phyloP scores from a whole-genome alignment of 257 asterid species.

The Primulina huaijiensis region DNA sequence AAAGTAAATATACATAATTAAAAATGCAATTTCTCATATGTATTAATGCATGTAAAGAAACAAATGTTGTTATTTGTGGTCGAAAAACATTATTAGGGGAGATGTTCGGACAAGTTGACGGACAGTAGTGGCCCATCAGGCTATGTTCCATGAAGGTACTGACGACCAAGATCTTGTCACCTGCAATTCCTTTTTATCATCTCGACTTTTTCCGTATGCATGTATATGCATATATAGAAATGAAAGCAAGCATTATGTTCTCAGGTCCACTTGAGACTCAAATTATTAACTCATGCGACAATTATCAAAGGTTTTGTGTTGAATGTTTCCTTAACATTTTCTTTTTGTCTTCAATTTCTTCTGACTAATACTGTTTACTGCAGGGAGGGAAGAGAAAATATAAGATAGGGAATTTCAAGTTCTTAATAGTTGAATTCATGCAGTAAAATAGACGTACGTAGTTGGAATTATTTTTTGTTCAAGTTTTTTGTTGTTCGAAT shows the following conservation, averaged over 20 bases:
- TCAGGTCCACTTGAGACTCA: slow-evolving; percentile 24
- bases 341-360: slow-evolving; percentile 8
- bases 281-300: slow-evolving; percentile 5
- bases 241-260: slow-evolving; percentile 32
- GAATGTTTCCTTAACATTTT: slow-evolving; percentile 2
- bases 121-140: slow-evolving; percentile 36
- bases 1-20: no score
- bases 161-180: slow-evolving; percentile 43
- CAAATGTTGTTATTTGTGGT: no score
- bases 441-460: no score
- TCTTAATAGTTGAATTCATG: not conserved
- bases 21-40: no score
- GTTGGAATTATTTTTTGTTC: no score
- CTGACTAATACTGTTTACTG: not conserved
- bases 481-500: not conserved
- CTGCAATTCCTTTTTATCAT: slow-evolving; percentile 19
- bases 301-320: not conserved
- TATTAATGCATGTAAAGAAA: no score
- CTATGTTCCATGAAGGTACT: slow-evolving; percentile 32
- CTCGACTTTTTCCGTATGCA: slow-evolving; percentile 4
- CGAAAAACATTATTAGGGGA: slow-evolving; percentile 23
- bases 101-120: slow-evolving; percentile 32
- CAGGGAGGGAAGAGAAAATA: not conserved
- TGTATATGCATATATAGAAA: slow-evolving; percentile 22
- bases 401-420: not conserved